Base-by-base conservation (phyloP, 1,139 yeast species). In the Pichiaceae sp. region DNA sequence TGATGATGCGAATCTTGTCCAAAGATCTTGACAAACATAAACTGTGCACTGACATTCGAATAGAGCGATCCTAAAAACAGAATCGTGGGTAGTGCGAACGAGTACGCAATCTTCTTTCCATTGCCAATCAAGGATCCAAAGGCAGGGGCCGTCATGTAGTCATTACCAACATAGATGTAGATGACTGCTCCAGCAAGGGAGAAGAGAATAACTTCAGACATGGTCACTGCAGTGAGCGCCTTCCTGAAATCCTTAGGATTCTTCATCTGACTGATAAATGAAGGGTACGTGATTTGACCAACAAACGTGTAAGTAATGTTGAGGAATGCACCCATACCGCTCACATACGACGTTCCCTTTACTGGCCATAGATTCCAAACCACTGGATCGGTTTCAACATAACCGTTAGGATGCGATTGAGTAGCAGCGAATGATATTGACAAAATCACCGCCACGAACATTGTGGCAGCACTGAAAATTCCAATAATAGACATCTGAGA, bases 301-400 rank as follows among this genome's bases (percentile, higher is more conserved):
- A 74, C 80, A 55, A 75, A 74, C 1, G 80, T 73, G 54, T 73
- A 75, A 24, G 72, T 73, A 44, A 75, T 75, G 54, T 75, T 75
- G 47, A 75, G 61, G 43, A 69, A 63, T 0, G 81, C 81, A 31
- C 66, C 57, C 78, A 74, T 72, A 4, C 64, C 79, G 21, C 57
- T 51, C n/a, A 72, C 78, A 43, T 63, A 75, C 5, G 70, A 62
- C 17, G 77, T 71, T 3, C 75, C 78, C 39, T 61, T 42, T 15
- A 43, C 62, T 1, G 79, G 76, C 71, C 75, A 71, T 21, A 70
- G 53, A 31, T 56, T 53, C 63, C 67, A 72, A 9, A 46, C 47
- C 15, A 72, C 70, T 3, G 74, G 71, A 2, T 57, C 52, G 2
- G 59, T 62, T 16, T 54, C 60, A 15, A 25, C 28, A 30, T 42